Percentiles rank a stretch among this genome's conserved stretches.
phyloP scores from a whole-genome alignment of 106 monocot genomes.

The Dendrobium officinale region DNA sequence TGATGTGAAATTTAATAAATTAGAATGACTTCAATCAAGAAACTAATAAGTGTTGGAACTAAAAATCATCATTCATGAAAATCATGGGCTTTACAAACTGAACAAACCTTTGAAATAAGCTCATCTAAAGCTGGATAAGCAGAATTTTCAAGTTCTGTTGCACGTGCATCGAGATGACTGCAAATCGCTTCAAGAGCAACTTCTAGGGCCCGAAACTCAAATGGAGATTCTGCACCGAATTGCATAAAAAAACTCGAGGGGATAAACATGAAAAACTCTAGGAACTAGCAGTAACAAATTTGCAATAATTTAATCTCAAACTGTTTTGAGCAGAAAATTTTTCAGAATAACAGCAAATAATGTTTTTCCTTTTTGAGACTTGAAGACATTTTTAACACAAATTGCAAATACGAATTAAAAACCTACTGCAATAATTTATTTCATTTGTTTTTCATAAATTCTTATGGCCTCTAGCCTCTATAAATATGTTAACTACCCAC shows the following conservation, averaged over 20 bases:
- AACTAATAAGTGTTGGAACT: neutral
- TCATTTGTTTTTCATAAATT: no score
- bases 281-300: no score
- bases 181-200: slow-evolving; percentile 96
- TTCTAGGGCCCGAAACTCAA: slow-evolving; percentile 93
- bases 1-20: neutral
- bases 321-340: no score
- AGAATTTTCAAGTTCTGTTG: slow-evolving; percentile 82
- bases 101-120: slow-evolving; percentile 76
- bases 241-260: neutral
- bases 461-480: no score
- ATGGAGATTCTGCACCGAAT: slow-evolving; percentile 61
- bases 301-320: no score
- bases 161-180: slow-evolving; percentile 85
- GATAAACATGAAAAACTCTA: neutral
- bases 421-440: no score
- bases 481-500: no score
- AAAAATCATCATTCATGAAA: neutral
- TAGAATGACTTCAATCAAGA: neutral
- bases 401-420: no score
- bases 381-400: no score
- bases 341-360: no score
- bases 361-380: no score
- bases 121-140: slow-evolving; percentile 97
- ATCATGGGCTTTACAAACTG: neutral